Conservation (phyloP, 345 rosid genomes). For the Aquilaria sinensis region DNA sequence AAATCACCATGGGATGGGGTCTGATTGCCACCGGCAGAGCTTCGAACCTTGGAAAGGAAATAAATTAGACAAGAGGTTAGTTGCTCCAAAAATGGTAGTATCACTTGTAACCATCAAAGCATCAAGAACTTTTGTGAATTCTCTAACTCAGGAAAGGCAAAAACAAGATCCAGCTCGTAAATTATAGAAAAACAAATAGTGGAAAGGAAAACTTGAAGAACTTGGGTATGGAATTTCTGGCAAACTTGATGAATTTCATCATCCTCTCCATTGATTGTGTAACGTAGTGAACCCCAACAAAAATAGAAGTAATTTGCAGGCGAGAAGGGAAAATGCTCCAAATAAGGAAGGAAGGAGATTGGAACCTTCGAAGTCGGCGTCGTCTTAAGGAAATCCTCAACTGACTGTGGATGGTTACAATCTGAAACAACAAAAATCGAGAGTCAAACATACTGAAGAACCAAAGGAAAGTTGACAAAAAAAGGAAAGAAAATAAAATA, state of each 20-base stretch:
- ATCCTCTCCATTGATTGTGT: no score
- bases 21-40: slow-evolving; percentile 20
- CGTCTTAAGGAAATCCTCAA: slow-evolving; percentile 56
- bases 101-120: no score
- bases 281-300: not conserved
- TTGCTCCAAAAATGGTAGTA: no score
- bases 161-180: no score
- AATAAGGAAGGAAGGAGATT: not conserved
- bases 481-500: no score
- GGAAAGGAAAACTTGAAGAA: no score
- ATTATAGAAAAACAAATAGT: no score
- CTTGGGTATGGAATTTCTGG: no score
- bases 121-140: no score
- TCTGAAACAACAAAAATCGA: slow-evolving; percentile 24
- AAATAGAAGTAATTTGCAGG: not conserved
- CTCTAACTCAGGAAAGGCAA: no score
- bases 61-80: not conserved
- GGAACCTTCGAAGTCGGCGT: slow-evolving; percentile 46
- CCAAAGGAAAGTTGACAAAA: not conserved
- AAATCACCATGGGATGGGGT: slow-evolving; percentile 27
- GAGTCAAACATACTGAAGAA: not conserved
- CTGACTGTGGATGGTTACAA: slow-evolving; percentile 81
- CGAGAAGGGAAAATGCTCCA: not conserved
- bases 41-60: slow-evolving; percentile 24
- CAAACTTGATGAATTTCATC: no score